A percentile compares a stretch with the other conserved stretches of the same genome.
Conservation (phyloP, 2,329 filamentous ascomycete genomes). For the Cladosporium cucumerinum region DNA sequence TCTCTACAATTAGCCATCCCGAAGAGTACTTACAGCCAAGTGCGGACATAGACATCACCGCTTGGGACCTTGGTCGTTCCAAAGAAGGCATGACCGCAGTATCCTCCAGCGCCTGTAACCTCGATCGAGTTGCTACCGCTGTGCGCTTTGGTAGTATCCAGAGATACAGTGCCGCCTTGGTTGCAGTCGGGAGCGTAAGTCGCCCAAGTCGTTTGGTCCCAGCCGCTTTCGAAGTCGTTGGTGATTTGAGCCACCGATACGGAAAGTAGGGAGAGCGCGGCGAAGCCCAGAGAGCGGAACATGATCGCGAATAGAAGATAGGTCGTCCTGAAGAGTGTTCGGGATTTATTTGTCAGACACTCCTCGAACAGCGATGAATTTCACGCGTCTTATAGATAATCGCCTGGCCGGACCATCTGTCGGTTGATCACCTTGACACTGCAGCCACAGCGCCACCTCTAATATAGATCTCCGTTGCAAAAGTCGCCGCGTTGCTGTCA, state of each 20-base stretch:
- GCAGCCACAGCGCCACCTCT: background rate
- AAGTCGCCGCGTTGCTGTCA: background rate
- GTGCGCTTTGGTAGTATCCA: conserved; percentile 56
- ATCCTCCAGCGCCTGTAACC: conserved; percentile 51
- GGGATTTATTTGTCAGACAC: background rate
- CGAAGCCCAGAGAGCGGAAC: conserved; percentile 44
- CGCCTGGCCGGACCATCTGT: background rate
- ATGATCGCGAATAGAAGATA: conserved; percentile 32
- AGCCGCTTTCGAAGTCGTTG: conserved; percentile 57
- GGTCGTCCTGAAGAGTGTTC: background rate
- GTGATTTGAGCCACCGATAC: conserved; percentile 52
- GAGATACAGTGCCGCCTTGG: conserved; percentile 55
- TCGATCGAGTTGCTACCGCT: conserved; percentile 55
- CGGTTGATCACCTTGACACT: background rate
- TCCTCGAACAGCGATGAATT: background rate
- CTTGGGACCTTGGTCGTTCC: conserved; percentile 55
- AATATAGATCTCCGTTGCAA: background rate
- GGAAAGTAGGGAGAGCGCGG: conserved; percentile 45
- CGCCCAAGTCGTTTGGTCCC: conserved; percentile 57
- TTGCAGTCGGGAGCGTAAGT: conserved; percentile 59
- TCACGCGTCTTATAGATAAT: background rate
- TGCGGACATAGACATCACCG: conserved; percentile 57
- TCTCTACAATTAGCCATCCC: too few relatives aligned
- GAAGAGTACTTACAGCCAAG: conserved; percentile 50
- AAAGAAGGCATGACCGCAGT: conserved; percentile 60